Conservation (phyloP, 371 early-diverging fungal genomes). For the Actinomucor elegans region DNA sequence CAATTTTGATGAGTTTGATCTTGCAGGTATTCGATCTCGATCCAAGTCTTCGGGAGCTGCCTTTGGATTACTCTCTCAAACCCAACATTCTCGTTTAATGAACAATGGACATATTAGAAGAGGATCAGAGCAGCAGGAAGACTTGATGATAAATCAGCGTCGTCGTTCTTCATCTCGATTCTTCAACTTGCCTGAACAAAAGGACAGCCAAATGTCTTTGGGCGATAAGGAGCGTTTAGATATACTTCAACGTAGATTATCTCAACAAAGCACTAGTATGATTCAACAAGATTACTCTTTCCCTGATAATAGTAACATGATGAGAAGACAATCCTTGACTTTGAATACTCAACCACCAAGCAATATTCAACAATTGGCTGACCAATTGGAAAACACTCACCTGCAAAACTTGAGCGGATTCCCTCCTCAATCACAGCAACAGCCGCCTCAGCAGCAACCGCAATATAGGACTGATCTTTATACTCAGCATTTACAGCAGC, state of each 20-base stretch:
- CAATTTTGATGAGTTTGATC: slow-evolving; percentile 22
- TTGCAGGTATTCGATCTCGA: slow-evolving; percentile 31
- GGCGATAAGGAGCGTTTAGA: slow-evolving; percentile 34
- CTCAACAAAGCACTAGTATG: slow-evolving; percentile 8
- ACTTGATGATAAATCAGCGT: slow-evolving; percentile 21
- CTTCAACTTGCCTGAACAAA: slow-evolving; percentile 6
- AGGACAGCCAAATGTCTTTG: slow-evolving; percentile 18
- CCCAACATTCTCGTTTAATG: slow-evolving; percentile 30
- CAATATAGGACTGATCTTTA: slow-evolving; percentile 9
- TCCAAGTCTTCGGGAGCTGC: slow-evolving; percentile 54
- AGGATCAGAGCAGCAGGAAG: slow-evolving; percentile 30
- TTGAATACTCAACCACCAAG: slow-evolving; percentile 16
- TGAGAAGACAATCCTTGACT: slow-evolving; percentile 29
- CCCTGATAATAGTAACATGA: slow-evolving; percentile 18
- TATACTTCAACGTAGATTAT: slow-evolving; percentile 24
- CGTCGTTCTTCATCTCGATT: slow-evolving; percentile 25
- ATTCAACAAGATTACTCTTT: slow-evolving; percentile 22
- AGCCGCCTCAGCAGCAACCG: not conserved
- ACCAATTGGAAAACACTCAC: slow-evolving; percentile 37
- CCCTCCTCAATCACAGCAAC: slow-evolving; percentile 2
- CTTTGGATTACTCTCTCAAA: slow-evolving; percentile 37
- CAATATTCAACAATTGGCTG: slow-evolving; percentile 32
- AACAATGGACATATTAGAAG: slow-evolving; percentile 24
- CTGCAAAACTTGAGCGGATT: slow-evolving; percentile 3
- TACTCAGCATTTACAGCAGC: slow-evolving; percentile 15